Evolutionary conservation across 75 land plant genomes (phyloP), one percentile per base, ranked within the genome.

Genomic region (Isoetes taiwanensis): DNA sequence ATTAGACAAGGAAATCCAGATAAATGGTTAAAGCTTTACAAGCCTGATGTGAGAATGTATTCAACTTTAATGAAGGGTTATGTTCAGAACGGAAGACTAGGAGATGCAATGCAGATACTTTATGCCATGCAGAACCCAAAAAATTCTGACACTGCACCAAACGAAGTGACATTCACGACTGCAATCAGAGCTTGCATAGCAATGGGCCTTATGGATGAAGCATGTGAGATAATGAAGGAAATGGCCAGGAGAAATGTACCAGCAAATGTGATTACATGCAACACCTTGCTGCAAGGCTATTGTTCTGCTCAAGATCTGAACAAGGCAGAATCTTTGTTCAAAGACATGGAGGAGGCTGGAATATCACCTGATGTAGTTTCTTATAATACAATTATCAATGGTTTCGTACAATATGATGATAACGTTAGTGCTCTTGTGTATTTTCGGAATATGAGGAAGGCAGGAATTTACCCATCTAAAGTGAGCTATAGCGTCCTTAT

Each of bases 11-110:
- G n/a, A n/a, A n/a, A n/a, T n/a, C n/a, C n/a, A n/a, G n/a, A n/a
- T n/a, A n/a, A n/a, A n/a, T n/a, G n/a, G n/a, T n/a, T n/a, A n/a
- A n/a, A n/a, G n/a, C n/a, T n/a, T n/a, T n/a, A n/a, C 57, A 19
- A 54, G 6, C 90, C 98, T 6, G 80, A 87, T 50, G 59, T 79
- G 2, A 67, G 95, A 11, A 79, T 82, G 1, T 93, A 81, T 61
- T 84, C 98, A 0, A 79, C 86, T 1, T 52, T 93, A 54, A 93
- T 93, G 98, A 93, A 93, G 38, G 97, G 98, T 2, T 93, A 84
- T 41, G 86, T 84, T 79, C 70, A 76, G 30, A 61, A 30, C 6
- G 85, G 85, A 0, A 65, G 86, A 2, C 56, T 76, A 8, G 42
- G 61, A n/a, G 86, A 93, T 41, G 88, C 84, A 0, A 68, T 84